Evolutionary conservation across 768 basidiomycete genomes (phyloP), one percentile per base, ranked within the genome.

Genomic region (Leucosporidium yakuticum): DNA sequence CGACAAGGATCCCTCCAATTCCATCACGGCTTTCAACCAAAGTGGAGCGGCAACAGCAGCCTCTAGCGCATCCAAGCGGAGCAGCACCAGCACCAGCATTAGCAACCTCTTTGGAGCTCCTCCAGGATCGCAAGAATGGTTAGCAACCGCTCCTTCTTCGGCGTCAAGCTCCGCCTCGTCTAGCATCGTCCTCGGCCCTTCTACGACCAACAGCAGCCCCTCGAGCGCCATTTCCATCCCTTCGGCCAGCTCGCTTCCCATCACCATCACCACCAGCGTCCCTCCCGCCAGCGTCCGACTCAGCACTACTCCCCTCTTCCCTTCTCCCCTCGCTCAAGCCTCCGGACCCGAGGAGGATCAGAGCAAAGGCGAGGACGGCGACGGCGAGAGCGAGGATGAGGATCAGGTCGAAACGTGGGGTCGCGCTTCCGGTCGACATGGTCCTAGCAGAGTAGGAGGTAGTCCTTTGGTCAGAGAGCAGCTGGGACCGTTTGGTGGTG

Each of bases 271-370:
- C 1, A 68, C 70, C 4, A 32, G 67, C 4, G 55, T 71, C 32
- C 58, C 70, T 11, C 32, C 70, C 4, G 62, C 67, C 7, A 67
- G 63, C 9, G 69, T 71, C 0, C 65, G 69, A 6, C 60, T 71
- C 4, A 67, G 66, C 51, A 71, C 70, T 6, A 71, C 70, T 1
- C 70, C 70, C n/a, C 67, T 71, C 44, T 71, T 68, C 25, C 70
- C 70, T 1, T 71, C 70, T 0, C 70, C 70, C n/a, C 60, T 71
- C 25, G 67, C 67, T 1, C 67, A 71, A 49, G 66, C 70, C 0
- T 68, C 67, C 0, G 70, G 67, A 1, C 70, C 70, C 3, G 66
- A 64, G 9, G 69, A 71, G 47, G 63, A 68, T 2, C 57, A n/a
- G 12, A 68, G 58, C 1, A 64, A 64, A 15, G 68, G 68, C 9